Conservation (phyloP, 2,329 filamentous ascomycete genomes). For the Calonectria multiphialidica region DNA sequence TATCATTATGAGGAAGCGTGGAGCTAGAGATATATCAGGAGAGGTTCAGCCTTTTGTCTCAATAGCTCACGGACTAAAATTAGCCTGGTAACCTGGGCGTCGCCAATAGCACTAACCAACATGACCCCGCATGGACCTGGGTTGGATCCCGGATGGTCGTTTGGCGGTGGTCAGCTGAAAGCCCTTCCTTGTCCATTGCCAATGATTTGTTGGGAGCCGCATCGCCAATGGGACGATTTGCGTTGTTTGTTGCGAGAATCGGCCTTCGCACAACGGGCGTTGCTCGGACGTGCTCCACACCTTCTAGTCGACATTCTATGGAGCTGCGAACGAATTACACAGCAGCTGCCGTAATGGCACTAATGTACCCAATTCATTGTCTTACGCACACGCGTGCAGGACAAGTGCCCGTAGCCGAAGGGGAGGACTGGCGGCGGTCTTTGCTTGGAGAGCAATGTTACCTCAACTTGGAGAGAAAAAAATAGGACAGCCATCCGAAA, state of each 20-base stretch:
- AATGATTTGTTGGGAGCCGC: constrained; percentile 1
- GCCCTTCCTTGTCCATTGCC: constrained; percentile 12
- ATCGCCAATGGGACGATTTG: constrained; percentile 4
- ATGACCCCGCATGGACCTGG: constrained; percentile 31
- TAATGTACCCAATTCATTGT: constrained; percentile 31
- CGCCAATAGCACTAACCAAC: constrained; percentile 14
- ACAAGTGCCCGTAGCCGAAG: constrained; percentile 35
- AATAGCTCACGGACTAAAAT: constrained; percentile 37
- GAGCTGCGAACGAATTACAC: constrained; percentile 29
- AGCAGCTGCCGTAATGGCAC: constrained; percentile 33
- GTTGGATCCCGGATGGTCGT: constrained; percentile 7
- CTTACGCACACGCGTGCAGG: background rate
- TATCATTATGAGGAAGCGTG: background rate
- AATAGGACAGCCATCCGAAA: constrained; percentile 16
- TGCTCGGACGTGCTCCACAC: constrained; percentile 8
- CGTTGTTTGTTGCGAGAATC: constrained; percentile 11
- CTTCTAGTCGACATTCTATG: constrained; percentile 18
- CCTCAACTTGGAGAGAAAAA: constrained; percentile 28
- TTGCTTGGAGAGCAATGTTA: constrained; percentile 7
- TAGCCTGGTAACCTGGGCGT: constrained; percentile 24
- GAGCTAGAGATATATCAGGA: constrained; percentile 24
- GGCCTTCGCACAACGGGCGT: background rate
- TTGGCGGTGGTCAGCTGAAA: constrained; percentile 17
- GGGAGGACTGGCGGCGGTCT: constrained; percentile 1
- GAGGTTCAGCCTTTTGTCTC: constrained; percentile 30